Conservation (phyloP, 495 filamentous ascomycete genomes). For the Pyronema domesticum region DNA sequence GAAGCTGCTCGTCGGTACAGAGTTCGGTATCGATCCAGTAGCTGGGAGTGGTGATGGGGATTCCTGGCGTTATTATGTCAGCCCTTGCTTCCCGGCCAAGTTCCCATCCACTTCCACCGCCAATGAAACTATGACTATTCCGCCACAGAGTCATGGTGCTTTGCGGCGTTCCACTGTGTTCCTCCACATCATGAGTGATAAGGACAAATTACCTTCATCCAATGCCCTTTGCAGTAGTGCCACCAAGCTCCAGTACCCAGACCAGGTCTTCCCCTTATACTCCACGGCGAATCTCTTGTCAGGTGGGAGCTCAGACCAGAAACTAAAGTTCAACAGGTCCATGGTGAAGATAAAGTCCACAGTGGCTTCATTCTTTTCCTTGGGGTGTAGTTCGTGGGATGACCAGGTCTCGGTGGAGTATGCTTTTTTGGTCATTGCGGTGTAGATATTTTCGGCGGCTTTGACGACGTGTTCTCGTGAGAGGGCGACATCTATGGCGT, state of each 20-base stretch:
- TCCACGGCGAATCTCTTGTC: constrained; percentile 57
- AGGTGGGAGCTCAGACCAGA: constrained; percentile 60
- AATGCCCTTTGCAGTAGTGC: constrained; percentile 70
- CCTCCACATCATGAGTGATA: neutral
- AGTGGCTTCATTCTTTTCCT: constrained; percentile 53
- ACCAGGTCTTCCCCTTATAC: constrained; percentile 67
- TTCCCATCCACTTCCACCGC: neutral
- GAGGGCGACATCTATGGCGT: constrained; percentile 79
- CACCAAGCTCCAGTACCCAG: constrained; percentile 89
- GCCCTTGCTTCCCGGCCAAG: neutral
- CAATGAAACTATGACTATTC: neutral
- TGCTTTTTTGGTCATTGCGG: constrained; percentile 59
- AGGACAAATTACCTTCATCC: constrained; percentile 51
- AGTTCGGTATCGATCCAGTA: constrained; percentile 70
- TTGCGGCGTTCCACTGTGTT: too few relatives aligned
- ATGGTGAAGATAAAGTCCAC: constrained; percentile 90
- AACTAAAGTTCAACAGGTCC: constrained; percentile 91
- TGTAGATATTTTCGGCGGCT: constrained; percentile 61
- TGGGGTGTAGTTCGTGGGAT: constrained; percentile 77
- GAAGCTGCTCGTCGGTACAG: constrained; percentile 56
- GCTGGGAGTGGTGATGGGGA: constrained; percentile 73
- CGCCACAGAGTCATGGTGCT: neutral
- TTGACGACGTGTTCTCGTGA: constrained; percentile 59
- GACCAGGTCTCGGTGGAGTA: constrained; percentile 80
- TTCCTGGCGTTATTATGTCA: constrained; percentile 32